Percentiles rank a stretch among this genome's conserved stretches.
Evolutionary conservation across 192 early-diverging fungal species (phyloP).

Genomic region (Chytriomyces sp.): DNA sequence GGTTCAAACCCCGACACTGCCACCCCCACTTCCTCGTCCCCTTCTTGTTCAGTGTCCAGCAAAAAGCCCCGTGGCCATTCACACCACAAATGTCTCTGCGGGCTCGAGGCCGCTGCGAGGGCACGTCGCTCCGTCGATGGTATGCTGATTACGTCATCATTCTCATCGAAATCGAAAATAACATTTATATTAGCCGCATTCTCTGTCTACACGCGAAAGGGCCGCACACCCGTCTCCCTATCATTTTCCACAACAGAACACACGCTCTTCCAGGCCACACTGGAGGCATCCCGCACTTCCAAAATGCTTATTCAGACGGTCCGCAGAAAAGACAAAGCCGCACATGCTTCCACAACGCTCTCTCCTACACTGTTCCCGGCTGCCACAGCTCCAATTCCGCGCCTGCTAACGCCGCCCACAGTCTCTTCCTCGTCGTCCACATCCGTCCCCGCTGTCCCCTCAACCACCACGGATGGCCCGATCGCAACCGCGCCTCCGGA

Average conservation of each 20-base stretch:
- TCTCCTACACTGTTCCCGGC: neutral
- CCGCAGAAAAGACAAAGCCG: neutral
- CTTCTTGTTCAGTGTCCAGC: neutral
- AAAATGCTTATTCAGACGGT: neutral
- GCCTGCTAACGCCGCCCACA: neutral
- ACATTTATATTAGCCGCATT: neutral
- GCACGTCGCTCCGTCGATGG: slow-evolving; percentile 9
- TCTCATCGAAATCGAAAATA: neutral
- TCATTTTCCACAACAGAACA: slow-evolving; percentile 2
- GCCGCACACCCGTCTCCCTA: neutral
- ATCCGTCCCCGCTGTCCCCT: neutral
- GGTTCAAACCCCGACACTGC: neutral
- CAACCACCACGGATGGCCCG: neutral
- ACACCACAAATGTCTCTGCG: slow-evolving; percentile 22
- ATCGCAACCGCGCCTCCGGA: neutral
- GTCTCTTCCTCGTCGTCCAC: neutral
- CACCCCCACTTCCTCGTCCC: neutral
- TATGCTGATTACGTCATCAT: neutral
- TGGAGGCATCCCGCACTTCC: neutral
- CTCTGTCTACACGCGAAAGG: neutral
- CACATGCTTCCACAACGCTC: neutral
- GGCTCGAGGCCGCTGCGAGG: neutral
- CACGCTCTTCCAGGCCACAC: neutral
- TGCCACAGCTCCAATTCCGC: neutral
- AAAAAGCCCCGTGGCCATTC: neutral